These are phyloP conservation scores for Biscogniauxia sp. DNA, from an alignment of 2,329 filamentous ascomycete species.

Conservation along the genomic window DNA sequence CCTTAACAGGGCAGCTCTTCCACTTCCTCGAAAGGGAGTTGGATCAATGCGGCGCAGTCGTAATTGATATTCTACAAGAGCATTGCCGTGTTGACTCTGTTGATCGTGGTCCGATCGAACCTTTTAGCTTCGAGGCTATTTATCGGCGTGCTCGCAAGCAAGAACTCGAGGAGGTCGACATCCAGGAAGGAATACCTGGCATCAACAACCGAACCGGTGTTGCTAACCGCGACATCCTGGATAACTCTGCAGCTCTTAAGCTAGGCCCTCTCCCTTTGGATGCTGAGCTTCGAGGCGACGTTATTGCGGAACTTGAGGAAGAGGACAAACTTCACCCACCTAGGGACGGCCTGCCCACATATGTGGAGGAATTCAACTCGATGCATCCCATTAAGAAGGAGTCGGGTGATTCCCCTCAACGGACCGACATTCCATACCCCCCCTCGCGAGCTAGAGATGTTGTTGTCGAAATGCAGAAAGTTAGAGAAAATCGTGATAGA, in stretches of 20 bases:
- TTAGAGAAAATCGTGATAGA: constrained; percentile 88
- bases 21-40: constrained; percentile 87
- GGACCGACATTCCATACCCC: constrained; percentile 79
- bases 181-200: constrained; percentile 63
- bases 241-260: constrained; percentile 59
- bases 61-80: constrained; percentile 68
- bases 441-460: constrained; percentile 88
- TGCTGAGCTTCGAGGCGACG: constrained; percentile 74
- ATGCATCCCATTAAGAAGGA: constrained; percentile 83
- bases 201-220: constrained; percentile 54
- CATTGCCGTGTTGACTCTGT: constrained; percentile 59
- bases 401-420: constrained; percentile 74
- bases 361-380: constrained; percentile 85
- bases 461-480: constrained; percentile 88
- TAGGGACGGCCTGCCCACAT: constrained; percentile 63
- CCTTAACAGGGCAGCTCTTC: constrained; percentile 78
- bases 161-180: constrained; percentile 62
- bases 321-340: constrained; percentile 79
- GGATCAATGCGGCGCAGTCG: constrained; percentile 73
- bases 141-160: constrained; percentile 59
- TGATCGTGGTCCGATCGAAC: constrained; percentile 60
- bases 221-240: constrained; percentile 58
- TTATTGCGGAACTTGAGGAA: constrained; percentile 82
- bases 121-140: constrained; percentile 60
- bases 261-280: constrained; percentile 86